These are phyloP conservation scores for Ensete glaucum DNA, from an alignment of 176 grass and related monocot species.

Conservation along the genomic window DNA sequence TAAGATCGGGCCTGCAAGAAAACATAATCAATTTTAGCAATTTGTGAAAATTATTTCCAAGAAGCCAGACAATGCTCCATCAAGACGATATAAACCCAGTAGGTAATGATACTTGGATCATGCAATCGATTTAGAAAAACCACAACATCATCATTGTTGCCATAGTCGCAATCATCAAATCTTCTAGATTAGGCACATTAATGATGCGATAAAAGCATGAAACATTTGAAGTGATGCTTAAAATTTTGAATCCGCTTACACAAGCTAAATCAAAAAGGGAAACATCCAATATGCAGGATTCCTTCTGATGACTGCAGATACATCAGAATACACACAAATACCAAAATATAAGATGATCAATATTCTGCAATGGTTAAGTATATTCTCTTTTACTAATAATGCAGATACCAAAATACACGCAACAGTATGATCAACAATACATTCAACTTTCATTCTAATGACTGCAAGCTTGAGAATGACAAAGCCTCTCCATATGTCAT, in stretches of 20 bases:
- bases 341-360: neutral
- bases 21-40: conserved; percentile 13
- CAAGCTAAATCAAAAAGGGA: neutral
- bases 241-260: neutral
- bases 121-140: no score
- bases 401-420: no score
- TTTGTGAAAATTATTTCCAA: conserved; percentile 14
- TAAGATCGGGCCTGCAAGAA: conserved; percentile 66
- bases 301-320: neutral
- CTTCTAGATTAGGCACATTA: neutral
- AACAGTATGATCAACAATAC: no score
- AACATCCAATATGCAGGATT: neutral
- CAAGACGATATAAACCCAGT: no score
- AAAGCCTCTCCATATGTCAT: no score
- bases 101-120: no score
- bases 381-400: no score
- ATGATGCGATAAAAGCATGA: neutral
- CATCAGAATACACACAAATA: neutral
- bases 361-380: no score
- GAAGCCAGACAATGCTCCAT: neutral
- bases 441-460: no score
- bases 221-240: neutral
- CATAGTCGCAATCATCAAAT: neutral
- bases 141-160: no score
- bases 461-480: no score